phyloP scores from a whole-genome alignment of 1,284 basidiomycete species.

The Naganishia albida region DNA sequence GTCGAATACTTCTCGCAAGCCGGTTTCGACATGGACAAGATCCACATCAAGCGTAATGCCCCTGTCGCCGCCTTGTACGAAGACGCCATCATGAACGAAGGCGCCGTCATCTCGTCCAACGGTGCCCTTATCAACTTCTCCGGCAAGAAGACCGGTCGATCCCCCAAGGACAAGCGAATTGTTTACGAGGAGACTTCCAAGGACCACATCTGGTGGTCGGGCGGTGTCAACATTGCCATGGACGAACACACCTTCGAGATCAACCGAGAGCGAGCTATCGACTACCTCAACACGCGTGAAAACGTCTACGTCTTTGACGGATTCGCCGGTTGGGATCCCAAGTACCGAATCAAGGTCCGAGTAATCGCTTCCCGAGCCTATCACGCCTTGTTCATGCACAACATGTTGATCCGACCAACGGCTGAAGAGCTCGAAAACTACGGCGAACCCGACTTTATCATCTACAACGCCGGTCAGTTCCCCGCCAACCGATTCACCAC shows the following conservation, averaged over 20 bases:
- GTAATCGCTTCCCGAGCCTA: constrained; percentile 98
- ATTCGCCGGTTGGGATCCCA: constrained; percentile 89
- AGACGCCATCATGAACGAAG: constrained; percentile 96
- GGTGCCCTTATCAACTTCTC: constrained; percentile 99
- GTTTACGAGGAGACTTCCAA: constrained; percentile 97
- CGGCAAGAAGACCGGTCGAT: constrained; percentile 98
- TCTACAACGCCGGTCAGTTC: constrained; percentile 99
- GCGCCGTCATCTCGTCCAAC: constrained; percentile 92
- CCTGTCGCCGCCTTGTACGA: constrained; percentile 95
- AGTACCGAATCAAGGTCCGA: constrained; percentile 99
- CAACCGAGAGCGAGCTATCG: constrained; percentile 99
- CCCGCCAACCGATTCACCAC: constrained; percentile 99
- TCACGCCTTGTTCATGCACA: constrained; percentile 99
- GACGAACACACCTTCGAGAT: constrained; percentile 97
- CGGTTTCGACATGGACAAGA: constrained; percentile 84
- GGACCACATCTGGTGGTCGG: constrained; percentile 96
- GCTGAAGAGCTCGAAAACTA: constrained; percentile 91
- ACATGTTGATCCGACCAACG: constrained; percentile 98
- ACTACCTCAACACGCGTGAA: constrained; percentile 97
- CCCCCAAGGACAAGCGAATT: constrained; percentile 99
- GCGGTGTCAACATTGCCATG: constrained; percentile 99
- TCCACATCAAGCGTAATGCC: constrained; percentile 79
- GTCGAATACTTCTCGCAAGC: constrained; percentile 98
- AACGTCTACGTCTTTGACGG: constrained; percentile 99
- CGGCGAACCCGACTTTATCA: constrained; percentile 99